Percentiles rank a stretch among this genome's conserved stretches.
These are phyloP conservation scores for Penicillium samsonianum DNA, from an alignment of 495 filamentous ascomycete species.

Conservation along the genomic window DNA sequence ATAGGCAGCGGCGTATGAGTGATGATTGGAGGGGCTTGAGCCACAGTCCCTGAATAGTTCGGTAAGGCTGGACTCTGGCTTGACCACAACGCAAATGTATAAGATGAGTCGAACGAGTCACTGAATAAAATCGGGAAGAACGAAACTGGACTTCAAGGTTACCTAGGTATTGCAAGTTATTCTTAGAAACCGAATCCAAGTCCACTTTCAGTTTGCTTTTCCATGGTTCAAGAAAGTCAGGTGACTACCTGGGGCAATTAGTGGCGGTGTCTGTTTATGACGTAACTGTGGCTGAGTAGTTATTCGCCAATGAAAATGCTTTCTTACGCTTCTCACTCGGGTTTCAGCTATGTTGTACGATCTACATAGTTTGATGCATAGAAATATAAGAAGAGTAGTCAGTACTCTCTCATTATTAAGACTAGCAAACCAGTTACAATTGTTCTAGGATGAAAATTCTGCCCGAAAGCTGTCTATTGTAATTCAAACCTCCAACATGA, in stretches of 20 bases:
- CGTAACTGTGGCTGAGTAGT: slow-evolving; percentile 25
- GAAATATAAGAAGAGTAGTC: background rate
- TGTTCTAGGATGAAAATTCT: background rate
- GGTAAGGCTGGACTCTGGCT: slow-evolving; percentile 8
- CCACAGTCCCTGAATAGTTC: slow-evolving; percentile 14
- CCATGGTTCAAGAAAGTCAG: slow-evolving; percentile 25
- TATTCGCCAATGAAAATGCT: background rate
- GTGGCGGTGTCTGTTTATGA: slow-evolving; percentile 26
- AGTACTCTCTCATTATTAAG: background rate
- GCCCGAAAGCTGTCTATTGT: background rate
- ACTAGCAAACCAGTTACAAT: background rate
- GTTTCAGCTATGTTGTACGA: background rate
- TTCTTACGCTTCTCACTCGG: background rate
- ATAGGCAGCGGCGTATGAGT: slow-evolving; percentile 28
- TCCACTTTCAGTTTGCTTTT: slow-evolving; percentile 22
- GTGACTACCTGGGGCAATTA: slow-evolving; percentile 2
- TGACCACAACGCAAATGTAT: background rate
- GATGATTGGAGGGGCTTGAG: slow-evolving; percentile 17
- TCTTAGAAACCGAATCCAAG: slow-evolving; percentile 26
- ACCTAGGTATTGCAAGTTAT: slow-evolving; percentile 9
- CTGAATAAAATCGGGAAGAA: background rate
- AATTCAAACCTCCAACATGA: background rate
- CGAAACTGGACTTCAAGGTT: background rate
- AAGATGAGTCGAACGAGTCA: background rate
- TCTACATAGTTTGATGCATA: background rate